These are phyloP conservation scores for Euphorbia lathyris DNA, from an alignment of 345 rosid genomes.

Conservation along the genomic window DNA sequence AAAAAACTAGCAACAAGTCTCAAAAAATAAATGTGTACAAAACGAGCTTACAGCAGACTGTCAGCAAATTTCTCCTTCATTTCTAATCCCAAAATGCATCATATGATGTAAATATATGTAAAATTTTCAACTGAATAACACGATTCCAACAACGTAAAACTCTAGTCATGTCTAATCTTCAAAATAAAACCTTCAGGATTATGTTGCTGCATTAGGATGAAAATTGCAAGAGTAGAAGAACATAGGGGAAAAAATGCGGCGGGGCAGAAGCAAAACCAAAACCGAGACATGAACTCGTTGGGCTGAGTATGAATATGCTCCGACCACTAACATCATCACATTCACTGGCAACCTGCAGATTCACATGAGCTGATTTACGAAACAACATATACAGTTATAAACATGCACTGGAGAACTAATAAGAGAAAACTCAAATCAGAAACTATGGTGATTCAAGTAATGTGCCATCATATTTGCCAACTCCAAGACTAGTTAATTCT, in stretches of 20 bases:
- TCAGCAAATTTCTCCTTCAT: no score
- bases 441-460: not conserved
- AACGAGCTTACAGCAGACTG: no score
- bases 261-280: not conserved
- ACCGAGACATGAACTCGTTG: not conserved
- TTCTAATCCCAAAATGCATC: no score
- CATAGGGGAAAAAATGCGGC: not conserved
- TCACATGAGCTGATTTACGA: no score
- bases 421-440: not conserved
- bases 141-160: not conserved
- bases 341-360: not conserved
- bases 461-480: not conserved
- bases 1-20: no score
- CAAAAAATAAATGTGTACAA: no score
- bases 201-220: not conserved
- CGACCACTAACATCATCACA: not conserved
- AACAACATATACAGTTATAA: not conserved
- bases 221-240: not conserved
- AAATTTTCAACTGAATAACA: no score
- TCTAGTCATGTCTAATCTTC: not conserved
- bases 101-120: no score
- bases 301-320: not conserved
- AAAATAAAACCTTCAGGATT: not conserved
- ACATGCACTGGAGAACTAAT: no score
- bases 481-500: not conserved